Evolutionary conservation across 2,329 filamentous ascomycete genomes (phyloP).

Genomic region (Fusarium gaditjirri): DNA sequence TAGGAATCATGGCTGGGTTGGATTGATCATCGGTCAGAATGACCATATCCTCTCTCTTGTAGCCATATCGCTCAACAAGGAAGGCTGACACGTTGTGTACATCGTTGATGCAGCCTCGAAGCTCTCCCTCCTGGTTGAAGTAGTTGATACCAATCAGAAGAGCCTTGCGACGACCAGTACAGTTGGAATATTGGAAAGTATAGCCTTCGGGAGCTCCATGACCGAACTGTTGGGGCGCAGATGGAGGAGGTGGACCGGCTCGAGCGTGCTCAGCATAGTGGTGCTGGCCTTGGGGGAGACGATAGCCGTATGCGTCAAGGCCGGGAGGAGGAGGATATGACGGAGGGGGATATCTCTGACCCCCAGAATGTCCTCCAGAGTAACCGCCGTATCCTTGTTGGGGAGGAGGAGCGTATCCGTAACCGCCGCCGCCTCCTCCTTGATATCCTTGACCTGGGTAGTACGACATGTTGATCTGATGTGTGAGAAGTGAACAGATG

Average conservation of each 20-base stretch:
- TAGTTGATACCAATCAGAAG: constrained; percentile 85
- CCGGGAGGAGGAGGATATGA: constrained; percentile 55
- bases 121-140: constrained; percentile 76
- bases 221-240: constrained; percentile 67
- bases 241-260: constrained; percentile 58
- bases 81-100: constrained; percentile 80
- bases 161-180: constrained; percentile 77
- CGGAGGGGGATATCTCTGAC: constrained; percentile 47
- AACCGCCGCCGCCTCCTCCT: constrained; percentile 51
- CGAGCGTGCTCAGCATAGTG: constrained; percentile 44
- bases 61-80: constrained; percentile 73
- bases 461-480: constrained; percentile 49
- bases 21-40: constrained; percentile 79
- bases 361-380: constrained; percentile 39
- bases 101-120: constrained; percentile 84
- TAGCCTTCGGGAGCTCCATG: constrained; percentile 75
- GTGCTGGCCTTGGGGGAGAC: constrained; percentile 46
- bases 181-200: constrained; percentile 80
- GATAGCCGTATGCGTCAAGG: constrained; percentile 61
- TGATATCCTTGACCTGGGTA: constrained; percentile 56
- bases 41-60: constrained; percentile 84
- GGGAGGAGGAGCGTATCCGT: constrained; percentile 44
- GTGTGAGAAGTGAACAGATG: constrained; percentile 9
- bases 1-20: constrained; percentile 76
- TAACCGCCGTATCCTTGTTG: constrained; percentile 36